phyloP scores from a whole-genome alignment of 140 eudicot species.

The Bidens hawaiensis region DNA sequence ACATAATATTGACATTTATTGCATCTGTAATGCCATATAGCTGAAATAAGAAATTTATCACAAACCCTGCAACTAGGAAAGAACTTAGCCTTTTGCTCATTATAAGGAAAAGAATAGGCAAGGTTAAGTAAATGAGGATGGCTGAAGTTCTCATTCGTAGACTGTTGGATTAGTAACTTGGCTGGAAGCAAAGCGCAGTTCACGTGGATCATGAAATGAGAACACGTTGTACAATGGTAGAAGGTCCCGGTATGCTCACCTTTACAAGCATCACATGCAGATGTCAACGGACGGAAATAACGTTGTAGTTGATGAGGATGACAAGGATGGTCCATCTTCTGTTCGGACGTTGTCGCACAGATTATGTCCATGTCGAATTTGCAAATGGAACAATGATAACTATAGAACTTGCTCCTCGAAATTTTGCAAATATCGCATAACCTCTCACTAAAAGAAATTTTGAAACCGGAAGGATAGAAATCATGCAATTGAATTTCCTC shows the following conservation, averaged over 20 bases:
- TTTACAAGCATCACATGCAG: neutral
- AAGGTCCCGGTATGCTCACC: neutral
- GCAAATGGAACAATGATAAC: neutral
- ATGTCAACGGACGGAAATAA: neutral
- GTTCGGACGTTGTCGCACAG: neutral
- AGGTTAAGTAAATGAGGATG: neutral
- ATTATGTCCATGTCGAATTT: neutral
- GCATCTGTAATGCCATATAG: neutral
- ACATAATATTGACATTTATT: neutral
- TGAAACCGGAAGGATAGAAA: neutral
- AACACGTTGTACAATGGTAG: neutral
- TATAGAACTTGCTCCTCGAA: neutral
- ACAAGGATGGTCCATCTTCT: slow-evolving; percentile 9
- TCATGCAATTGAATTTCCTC: neutral
- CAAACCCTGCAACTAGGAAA: neutral
- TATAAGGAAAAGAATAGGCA: neutral
- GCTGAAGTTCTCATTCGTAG: neutral
- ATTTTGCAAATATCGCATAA: neutral
- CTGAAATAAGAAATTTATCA: neutral
- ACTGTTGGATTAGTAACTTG: neutral
- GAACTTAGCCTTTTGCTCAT: neutral
- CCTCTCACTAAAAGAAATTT: neutral
- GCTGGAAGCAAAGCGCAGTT: neutral
- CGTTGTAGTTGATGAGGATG: slow-evolving; percentile 11
- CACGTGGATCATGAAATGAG: neutral